Evolutionary conservation across 208 protist genomes (phyloP).

Genomic region (Leishmania braziliensis): DNA sequence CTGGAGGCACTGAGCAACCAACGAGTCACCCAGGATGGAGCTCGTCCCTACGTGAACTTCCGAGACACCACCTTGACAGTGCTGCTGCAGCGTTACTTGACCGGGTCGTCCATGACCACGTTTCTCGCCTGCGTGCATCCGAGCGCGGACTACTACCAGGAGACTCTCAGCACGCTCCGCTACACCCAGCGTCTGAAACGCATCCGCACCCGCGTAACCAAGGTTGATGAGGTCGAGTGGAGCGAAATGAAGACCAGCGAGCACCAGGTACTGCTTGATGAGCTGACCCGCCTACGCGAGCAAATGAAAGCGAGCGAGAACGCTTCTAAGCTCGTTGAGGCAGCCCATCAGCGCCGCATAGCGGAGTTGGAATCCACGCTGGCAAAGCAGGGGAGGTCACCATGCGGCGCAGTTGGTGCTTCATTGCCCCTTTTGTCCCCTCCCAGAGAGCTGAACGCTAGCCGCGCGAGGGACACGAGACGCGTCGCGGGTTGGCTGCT

Average conservation of each 20-base stretch:
- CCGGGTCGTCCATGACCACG: slow-evolving; percentile 75
- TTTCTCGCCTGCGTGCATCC: slow-evolving; percentile 92
- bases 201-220: slow-evolving; percentile 58
- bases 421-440: background rate
- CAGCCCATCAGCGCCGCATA: slow-evolving; percentile 46
- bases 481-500: slow-evolving; percentile 88
- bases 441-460: background rate
- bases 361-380: slow-evolving; percentile 44
- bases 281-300: slow-evolving; percentile 59
- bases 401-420: background rate
- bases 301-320: slow-evolving; percentile 41
- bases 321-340: slow-evolving; percentile 28
- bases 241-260: slow-evolving; percentile 36
- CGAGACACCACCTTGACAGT: slow-evolving; percentile 87
- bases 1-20: slow-evolving; percentile 80
- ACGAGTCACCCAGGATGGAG: slow-evolving; percentile 43
- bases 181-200: slow-evolving; percentile 86
- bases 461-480: slow-evolving; percentile 54
- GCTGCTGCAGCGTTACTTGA: slow-evolving; percentile 88
- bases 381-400: slow-evolving; percentile 3
- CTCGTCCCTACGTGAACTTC: slow-evolving; percentile 79
- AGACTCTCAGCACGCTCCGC: slow-evolving; percentile 87
- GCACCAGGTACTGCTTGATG: slow-evolving; percentile 58
- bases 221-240: slow-evolving; percentile 39
- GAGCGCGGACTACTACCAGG: slow-evolving; percentile 46